These are phyloP conservation scores for Linanthus parryae DNA, from an alignment of 148 eudicot species.

Conservation along the genomic window DNA sequence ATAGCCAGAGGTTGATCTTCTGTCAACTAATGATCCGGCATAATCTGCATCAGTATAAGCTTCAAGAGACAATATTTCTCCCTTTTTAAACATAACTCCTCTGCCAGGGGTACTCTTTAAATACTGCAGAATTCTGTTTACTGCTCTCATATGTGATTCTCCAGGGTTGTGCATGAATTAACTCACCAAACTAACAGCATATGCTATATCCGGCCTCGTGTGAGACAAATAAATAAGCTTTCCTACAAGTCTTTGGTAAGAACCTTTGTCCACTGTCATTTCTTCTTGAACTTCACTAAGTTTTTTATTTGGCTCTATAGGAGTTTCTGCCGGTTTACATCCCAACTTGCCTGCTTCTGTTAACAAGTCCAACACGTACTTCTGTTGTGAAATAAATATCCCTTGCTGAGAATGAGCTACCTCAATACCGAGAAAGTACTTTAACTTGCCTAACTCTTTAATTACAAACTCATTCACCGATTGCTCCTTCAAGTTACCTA, in stretches of 20 bases:
- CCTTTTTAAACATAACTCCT: no score
- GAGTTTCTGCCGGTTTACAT: background rate
- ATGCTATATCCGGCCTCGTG: background rate
- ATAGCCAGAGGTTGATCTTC: no score
- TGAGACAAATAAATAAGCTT: background rate
- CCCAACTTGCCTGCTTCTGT: constrained; percentile 1
- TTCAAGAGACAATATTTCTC: no score
- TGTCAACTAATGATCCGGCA: no score
- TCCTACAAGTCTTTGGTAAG: background rate
- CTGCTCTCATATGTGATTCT: no score
- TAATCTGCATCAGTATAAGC: no score
- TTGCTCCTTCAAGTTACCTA: background rate
- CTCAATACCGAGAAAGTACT: background rate
- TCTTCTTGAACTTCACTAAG: background rate
- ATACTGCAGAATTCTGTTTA: no score
- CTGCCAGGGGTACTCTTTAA: no score
- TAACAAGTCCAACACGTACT: no score
- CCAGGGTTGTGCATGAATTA: no score
- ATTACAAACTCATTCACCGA: background rate
- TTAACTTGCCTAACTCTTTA: background rate
- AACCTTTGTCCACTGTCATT: background rate
- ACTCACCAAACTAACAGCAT: no score
- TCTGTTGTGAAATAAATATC: background rate
- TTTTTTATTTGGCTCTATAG: background rate
- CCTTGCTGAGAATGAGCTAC: background rate